Evolutionary conservation across 1,284 basidiomycete species (phyloP), one percentile per base, ranked within the genome.

Genomic region (Mycosarcoma maydis): DNA sequence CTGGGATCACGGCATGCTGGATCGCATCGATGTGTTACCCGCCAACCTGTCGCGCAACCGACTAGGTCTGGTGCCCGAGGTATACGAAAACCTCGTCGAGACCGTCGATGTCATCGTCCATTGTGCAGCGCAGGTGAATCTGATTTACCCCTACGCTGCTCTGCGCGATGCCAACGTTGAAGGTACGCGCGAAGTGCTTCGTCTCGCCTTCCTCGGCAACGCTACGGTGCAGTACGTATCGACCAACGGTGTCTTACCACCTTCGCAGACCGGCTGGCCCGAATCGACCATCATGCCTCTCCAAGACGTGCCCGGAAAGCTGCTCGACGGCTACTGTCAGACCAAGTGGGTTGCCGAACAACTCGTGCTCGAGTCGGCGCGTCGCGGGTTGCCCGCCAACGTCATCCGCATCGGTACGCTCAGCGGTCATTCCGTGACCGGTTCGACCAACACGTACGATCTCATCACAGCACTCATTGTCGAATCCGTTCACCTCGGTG

Each of bases 261-360:
- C 78, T 29, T 74, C 76, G 14, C 44, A 71, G 46, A 68, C 77
- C 10, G 79, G 75, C 17, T 78, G 77, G 77, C 36, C 70, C 27
- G 78, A 82, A 50, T 56, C 57, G 29, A 54, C 73, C 29, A 73
- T 74, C 54, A 70, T 75, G 44, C 72, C 66, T 13, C 48, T 79
- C 30, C 73, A 81, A 16, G 61, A 79, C 49, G 77, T 81, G 17
- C 73, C 73, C 0, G 76, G 73, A 17, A 77, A 78, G 50, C 59
- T 82, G 36, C 68, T 78, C 36, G 80, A 82, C 50, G 81, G 81
- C 9, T 82, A 82, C 65, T 78, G 81, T 19, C 81, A 82, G 70
- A 82, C 78, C 41, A 82, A 82, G 58, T 82, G 81, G 81, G 81
- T 82, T 9, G 76, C 81, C 23, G 81, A 82, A 49, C 75, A 75